A percentile compares a stretch with the other conserved stretches of the same genome.
Evolutionary conservation across 1,284 basidiomycete genomes (phyloP).

Genomic region (Sanguinoderma infundibulare): DNA sequence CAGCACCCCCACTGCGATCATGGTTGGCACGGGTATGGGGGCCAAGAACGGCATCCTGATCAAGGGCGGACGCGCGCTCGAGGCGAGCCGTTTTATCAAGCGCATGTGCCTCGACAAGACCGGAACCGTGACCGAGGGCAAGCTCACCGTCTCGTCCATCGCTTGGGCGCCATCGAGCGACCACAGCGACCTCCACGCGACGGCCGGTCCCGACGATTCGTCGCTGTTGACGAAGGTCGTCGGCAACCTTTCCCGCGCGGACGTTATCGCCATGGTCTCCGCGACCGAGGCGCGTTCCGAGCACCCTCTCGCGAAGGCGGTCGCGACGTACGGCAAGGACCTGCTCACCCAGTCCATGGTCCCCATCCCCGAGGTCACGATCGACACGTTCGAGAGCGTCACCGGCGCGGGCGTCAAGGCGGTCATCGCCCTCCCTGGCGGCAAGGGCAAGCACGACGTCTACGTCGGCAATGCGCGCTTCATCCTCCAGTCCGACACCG

Average conservation of each 20-base stretch:
- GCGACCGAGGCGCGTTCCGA: constrained; percentile 92
- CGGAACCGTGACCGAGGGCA: constrained; percentile 93
- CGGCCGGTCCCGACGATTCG: constrained; percentile 33
- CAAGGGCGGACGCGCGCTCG: constrained; percentile 95
- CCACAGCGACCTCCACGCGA: constrained; percentile 45
- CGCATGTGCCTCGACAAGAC: constrained; percentile 96
- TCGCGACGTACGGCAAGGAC: constrained; percentile 82
- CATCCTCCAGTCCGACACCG: constrained; percentile 55
- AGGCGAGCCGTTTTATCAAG: constrained; percentile 85
- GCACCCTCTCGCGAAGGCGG: constrained; percentile 94
- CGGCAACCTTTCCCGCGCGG: constrained; percentile 66
- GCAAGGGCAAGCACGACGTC: constrained; percentile 52
- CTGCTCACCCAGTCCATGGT: constrained; percentile 53
- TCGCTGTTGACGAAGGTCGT: constrained; percentile 56
- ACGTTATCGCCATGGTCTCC: constrained; percentile 81
- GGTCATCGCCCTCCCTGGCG: constrained; percentile 50
- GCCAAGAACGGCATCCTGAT: constrained; percentile 98
- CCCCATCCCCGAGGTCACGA: constrained; percentile 39
- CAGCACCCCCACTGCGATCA: constrained; percentile 97
- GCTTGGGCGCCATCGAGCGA: constrained; percentile 70
- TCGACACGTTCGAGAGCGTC: constrained; percentile 82
- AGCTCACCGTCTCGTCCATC: constrained; percentile 73
- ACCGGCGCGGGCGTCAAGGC: constrained; percentile 92
- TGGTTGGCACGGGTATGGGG: constrained; percentile 99
- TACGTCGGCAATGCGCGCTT: constrained; percentile 81